phyloP scores from a whole-genome alignment of 225 moss, liverwort and hornwort genomes.

The Marchantia paleacea region DNA sequence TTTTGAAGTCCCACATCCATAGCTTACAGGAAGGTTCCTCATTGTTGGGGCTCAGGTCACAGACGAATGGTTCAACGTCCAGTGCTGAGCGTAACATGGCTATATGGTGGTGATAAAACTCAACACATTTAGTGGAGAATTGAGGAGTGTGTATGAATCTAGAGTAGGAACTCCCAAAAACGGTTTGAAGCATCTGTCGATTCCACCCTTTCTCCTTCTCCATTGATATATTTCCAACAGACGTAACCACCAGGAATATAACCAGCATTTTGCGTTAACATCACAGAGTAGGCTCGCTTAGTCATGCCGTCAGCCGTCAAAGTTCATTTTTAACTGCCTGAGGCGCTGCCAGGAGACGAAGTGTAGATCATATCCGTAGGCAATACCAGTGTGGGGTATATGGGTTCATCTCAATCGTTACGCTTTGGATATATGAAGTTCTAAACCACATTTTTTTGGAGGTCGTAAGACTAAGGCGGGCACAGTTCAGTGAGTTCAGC shows the following conservation, averaged over 20 bases:
- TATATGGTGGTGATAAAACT: slow-evolving; percentile 9
- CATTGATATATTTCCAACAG: slow-evolving; percentile 12
- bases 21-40: slow-evolving; percentile 14
- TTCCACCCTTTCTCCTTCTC: slow-evolving; percentile 12
- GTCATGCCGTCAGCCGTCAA: slow-evolving; percentile 17
- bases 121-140: slow-evolving; percentile 10
- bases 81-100: slow-evolving; percentile 23
- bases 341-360: neutral
- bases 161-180: slow-evolving; percentile 13
- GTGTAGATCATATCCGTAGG: slow-evolving; percentile 26
- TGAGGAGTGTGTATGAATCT: slow-evolving; percentile 4
- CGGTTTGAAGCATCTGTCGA: slow-evolving; percentile 8
- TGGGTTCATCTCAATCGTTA: slow-evolving; percentile 7
- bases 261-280: slow-evolving; percentile 15
- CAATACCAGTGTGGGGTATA: slow-evolving; percentile 17
- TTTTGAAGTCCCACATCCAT: slow-evolving; percentile 20
- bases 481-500: neutral
- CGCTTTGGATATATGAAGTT: slow-evolving; percentile 10
- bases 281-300: slow-evolving; percentile 19
- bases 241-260: slow-evolving; percentile 24
- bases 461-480: slow-evolving; percentile 14
- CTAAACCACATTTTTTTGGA: slow-evolving; percentile 20
- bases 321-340: slow-evolving; percentile 4
- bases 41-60: slow-evolving; percentile 19
- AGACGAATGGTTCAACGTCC: slow-evolving; percentile 16